These are phyloP conservation scores for Yarrowia yakushimensis DNA, from an alignment of 805 yeast genomes.

Conservation along the genomic window DNA sequence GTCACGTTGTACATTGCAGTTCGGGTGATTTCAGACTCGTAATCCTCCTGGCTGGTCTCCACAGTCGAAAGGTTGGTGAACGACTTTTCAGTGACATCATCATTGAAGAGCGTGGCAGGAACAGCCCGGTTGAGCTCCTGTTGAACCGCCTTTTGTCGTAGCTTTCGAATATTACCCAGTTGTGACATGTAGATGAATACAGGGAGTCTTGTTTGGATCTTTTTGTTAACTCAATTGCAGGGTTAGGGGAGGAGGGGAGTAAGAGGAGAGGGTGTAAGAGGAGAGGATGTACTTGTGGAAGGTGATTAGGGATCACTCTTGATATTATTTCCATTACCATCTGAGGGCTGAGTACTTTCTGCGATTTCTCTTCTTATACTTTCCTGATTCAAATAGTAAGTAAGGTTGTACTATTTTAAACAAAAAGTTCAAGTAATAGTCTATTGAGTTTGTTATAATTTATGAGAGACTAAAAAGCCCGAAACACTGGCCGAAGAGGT, in stretches of 20 bases:
- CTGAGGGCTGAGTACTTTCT: too few species aligned
- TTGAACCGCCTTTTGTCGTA: conserved; percentile 3
- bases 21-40: conserved; percentile 51
- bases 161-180: not conserved
- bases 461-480: too few species aligned
- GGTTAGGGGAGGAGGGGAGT: not conserved
- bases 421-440: too few species aligned
- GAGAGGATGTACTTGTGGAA: too few species aligned
- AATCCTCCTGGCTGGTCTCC: conserved; percentile 25
- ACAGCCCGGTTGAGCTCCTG: not conserved
- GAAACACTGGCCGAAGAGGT: too few species aligned
- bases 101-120: conserved; percentile 8
- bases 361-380: too few species aligned
- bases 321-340: too few species aligned
- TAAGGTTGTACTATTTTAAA: too few species aligned
- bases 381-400: too few species aligned
- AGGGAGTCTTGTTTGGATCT: not conserved
- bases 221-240: not conserved
- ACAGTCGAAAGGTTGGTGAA: conserved; percentile 15
- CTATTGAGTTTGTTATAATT: too few species aligned
- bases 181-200: conserved; percentile 2
- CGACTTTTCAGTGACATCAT: conserved; percentile 5
- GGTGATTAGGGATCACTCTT: too few species aligned
- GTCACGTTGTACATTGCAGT: conserved; percentile 57
- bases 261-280: too few species aligned